Conservation (phyloP, 495 filamentous ascomycete species). For the Aspergillus wentii region DNA sequence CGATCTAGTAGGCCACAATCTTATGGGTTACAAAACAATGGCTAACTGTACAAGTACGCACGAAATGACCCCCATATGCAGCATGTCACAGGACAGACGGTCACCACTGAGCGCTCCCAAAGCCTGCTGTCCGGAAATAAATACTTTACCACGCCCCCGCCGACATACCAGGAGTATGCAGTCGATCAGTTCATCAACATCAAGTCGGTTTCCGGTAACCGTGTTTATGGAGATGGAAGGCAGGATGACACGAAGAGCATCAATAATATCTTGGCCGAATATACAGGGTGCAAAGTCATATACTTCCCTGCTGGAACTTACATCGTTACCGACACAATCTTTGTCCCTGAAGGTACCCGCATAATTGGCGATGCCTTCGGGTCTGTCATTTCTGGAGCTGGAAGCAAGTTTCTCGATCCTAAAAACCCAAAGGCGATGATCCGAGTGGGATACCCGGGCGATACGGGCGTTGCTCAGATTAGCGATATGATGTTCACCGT, state of each 20-base stretch:
- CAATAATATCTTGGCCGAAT: slow-evolving; percentile 42
- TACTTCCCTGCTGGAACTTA: slow-evolving; percentile 59
- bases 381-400: slow-evolving; percentile 37
- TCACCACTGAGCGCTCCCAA: slow-evolving; percentile 11
- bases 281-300: slow-evolving; percentile 37
- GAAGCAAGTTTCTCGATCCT: slow-evolving; percentile 44
- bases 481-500: slow-evolving; percentile 49
- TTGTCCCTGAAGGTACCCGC: slow-evolving; percentile 41
- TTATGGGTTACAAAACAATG: neutral
- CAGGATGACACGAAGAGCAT: slow-evolving; percentile 41
- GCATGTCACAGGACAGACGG: slow-evolving; percentile 8
- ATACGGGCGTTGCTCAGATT: slow-evolving; percentile 50
- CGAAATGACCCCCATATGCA: slow-evolving; percentile 7
- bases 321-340: slow-evolving; percentile 50
- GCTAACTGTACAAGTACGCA: slow-evolving; percentile 13
- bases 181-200: slow-evolving; percentile 38
- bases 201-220: slow-evolving; percentile 29
- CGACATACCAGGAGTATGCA: slow-evolving; percentile 43
- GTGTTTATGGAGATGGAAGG: slow-evolving; percentile 30
- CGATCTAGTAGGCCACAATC: slow-evolving; percentile 12
- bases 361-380: slow-evolving; percentile 48
- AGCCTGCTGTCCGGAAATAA: slow-evolving; percentile 15
- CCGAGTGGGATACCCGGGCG: slow-evolving; percentile 46
- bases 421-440: slow-evolving; percentile 45
- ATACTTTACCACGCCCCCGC: slow-evolving; percentile 20